Evolutionary conservation across 768 basidiomycete species (phyloP), one percentile per base, ranked within the genome.

Genomic region (Coprinopsis strossmayeri): DNA sequence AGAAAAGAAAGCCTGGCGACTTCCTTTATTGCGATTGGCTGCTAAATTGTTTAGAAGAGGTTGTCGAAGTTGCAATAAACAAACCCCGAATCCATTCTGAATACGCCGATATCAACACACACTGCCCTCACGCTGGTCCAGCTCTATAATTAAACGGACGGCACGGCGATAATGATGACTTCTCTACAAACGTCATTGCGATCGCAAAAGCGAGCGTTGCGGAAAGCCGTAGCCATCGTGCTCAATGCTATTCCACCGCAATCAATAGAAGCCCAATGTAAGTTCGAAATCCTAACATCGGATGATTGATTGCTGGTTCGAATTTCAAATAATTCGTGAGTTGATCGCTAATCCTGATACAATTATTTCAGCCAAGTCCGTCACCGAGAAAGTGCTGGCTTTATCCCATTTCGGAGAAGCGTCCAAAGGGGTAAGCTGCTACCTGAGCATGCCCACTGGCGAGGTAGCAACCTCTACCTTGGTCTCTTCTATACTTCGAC

Each of bases 371-470:
- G 30, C 9, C 39, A 30, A 49, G 35, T 40, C 3, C 48, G 81
- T 81, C 79, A 11, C 63, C 60, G 48, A 69, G 66, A 70, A 68
- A 49, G 66, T 89, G 24, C 55, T 82, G 17, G 59, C 72, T 0
- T 62, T 80, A 15, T 69, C 81, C 1, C 68, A 70, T 7, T 84
- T 88, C 56, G 62, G 70, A 28, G 57, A 57, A 32, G n/a, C n/a
- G n/a, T 73, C 71, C 44, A 71, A 63, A 44, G 68, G 69, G 3
- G 61, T 89, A 25, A 81, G 85, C 66, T 91, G 88, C 62, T 91
- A 84, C 61, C 69, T 91, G 34, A 89, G 79, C 63, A 89, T 91
- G 88, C 84, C 85, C 10, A 61, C 73, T 1, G 84, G 74, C 2
- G 88, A 91, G 56, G 69, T 81, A 21, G 73, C 82, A 56, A 90